Conservation (phyloP, 768 basidiomycete genomes). For the Pisolithus tinctorius region DNA sequence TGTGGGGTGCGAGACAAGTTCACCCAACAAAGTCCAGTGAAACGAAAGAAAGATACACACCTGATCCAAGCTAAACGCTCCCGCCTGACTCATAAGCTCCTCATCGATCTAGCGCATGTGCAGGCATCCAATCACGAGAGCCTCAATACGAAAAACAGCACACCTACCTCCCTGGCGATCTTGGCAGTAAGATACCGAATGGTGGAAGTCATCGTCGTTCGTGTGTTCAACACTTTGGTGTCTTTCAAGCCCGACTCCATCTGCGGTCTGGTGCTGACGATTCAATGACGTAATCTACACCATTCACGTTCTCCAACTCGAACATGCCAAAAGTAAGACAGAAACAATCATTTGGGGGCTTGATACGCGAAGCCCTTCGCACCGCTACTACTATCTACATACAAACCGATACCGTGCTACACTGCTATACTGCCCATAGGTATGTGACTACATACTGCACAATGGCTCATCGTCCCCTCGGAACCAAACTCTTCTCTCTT, state of each 20-base stretch:
- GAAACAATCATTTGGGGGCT: slow-evolving; percentile 25
- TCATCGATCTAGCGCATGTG: slow-evolving; percentile 67
- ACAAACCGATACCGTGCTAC: slow-evolving; percentile 1
- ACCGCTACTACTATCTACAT: not conserved
- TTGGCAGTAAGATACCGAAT: slow-evolving; percentile 63
- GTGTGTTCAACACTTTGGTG: too few species aligned
- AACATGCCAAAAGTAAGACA: not conserved
- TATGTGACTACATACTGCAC: not conserved
- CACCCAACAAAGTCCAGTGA: not conserved
- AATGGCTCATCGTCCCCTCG: too few species aligned
- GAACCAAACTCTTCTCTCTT: too few species aligned
- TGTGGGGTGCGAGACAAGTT: too few species aligned
- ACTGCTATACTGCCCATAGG: not conserved
- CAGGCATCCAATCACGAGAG: not conserved
- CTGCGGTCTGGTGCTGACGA: too few species aligned
- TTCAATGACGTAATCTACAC: too few species aligned
- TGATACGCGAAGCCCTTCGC: slow-evolving; percentile 38
- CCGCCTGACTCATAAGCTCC: slow-evolving; percentile 82
- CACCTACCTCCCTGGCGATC: slow-evolving; percentile 67
- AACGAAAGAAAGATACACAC: slow-evolving; percentile 27
- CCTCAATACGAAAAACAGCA: not conserved
- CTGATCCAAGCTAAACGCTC: slow-evolving; percentile 94
- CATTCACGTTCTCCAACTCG: not conserved
- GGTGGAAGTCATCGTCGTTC: slow-evolving; percentile 13
- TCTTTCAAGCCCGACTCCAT: too few species aligned